phyloP scores from a whole-genome alignment of 2,329 filamentous ascomycete genomes.

The Lachnellula subtilissima region DNA sequence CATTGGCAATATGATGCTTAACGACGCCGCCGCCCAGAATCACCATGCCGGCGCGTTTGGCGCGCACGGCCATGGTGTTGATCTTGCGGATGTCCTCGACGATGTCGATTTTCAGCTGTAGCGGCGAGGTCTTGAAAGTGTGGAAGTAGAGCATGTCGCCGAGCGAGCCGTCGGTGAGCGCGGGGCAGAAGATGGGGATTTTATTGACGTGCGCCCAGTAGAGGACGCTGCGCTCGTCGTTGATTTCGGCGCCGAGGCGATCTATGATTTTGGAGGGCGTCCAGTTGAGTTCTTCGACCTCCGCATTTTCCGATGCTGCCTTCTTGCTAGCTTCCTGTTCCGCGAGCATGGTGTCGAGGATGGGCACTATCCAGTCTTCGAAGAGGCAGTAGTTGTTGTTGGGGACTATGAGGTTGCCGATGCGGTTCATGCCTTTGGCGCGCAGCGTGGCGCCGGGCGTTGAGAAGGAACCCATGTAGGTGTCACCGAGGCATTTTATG shows the following conservation, averaged over 20 bases:
- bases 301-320: constrained; percentile 35
- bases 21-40: constrained; percentile 91
- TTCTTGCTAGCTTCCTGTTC: constrained; percentile 80
- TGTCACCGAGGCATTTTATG: constrained; percentile 94
- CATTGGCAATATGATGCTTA: constrained; percentile 98
- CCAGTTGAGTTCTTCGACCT: constrained; percentile 68
- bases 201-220: constrained; percentile 98
- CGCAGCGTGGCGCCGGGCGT: constrained; percentile 73
- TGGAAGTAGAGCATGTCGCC: constrained; percentile 99
- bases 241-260: constrained; percentile 87
- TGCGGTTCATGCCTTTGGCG: constrained; percentile 84
- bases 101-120: constrained; percentile 80
- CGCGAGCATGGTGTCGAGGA: constrained; percentile 87
- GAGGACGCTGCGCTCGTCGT: constrained; percentile 80
- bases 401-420: constrained; percentile 91
- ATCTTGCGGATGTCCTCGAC: constrained; percentile 90
- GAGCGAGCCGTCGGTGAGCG: constrained; percentile 88
- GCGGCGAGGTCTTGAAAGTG: constrained; percentile 83
- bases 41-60: constrained; percentile 88
- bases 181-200: constrained; percentile 95
- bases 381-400: constrained; percentile 98
- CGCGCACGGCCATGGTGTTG: constrained; percentile 85
- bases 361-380: constrained; percentile 95
- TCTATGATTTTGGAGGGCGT: constrained; percentile 90
- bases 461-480: constrained; percentile 84